phyloP scores from a whole-genome alignment of 306 rosid genomes.

The Comarum palustre region DNA sequence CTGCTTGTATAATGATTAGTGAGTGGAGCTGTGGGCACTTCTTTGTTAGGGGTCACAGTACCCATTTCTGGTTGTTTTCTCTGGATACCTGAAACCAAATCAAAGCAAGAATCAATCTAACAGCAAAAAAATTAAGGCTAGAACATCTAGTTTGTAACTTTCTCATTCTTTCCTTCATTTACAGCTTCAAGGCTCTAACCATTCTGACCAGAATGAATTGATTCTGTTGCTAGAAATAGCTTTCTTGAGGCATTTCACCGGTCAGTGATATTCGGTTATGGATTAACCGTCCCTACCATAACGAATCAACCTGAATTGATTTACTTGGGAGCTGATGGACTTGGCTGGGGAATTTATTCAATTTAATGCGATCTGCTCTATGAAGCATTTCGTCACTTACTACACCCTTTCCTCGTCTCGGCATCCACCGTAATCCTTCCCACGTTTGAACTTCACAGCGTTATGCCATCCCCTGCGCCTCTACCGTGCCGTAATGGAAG shows the following conservation, averaged over 20 bases:
- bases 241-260: neutral
- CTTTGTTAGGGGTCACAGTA: neutral
- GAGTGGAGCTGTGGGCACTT: neutral
- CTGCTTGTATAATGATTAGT: constrained; percentile 5
- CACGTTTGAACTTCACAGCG: too few species aligned
- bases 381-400: too few species aligned
- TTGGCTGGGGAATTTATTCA: neutral
- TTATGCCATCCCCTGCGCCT: too few species aligned
- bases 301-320: neutral
- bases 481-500: too few species aligned
- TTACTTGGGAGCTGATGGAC: neutral
- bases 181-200: neutral
- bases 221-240: neutral
- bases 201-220: neutral
- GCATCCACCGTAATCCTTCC: too few species aligned
- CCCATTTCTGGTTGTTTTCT: neutral
- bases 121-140: neutral
- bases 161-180: neutral
- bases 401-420: too few species aligned
- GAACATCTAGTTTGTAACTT: neutral
- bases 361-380: neutral
- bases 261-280: neutral
- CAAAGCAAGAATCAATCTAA: too few species aligned
- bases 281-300: neutral
- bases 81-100: neutral